phyloP scores from a whole-genome alignment of 768 basidiomycete genomes.

The Mycena latifolia region DNA sequence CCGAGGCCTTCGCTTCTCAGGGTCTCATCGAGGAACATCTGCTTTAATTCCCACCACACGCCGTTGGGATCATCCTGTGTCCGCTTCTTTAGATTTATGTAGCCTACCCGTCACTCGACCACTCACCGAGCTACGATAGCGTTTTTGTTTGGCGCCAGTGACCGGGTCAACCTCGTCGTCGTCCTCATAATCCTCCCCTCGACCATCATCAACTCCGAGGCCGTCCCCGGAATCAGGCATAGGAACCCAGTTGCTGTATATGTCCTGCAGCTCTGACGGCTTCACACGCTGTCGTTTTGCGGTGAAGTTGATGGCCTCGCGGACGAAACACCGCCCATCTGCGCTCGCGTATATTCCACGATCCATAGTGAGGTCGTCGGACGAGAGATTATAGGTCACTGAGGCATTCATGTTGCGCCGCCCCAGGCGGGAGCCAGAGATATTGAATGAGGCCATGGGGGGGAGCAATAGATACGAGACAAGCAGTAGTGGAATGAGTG shows the following conservation, averaged over 20 bases:
- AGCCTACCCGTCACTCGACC: background rate
- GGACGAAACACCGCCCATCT: background rate
- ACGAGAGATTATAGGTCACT: no score
- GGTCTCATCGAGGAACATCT: conserved; percentile 3
- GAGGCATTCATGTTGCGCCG: background rate
- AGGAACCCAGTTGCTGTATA: background rate
- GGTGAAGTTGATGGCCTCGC: background rate
- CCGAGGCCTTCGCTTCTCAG: conserved; percentile 15
- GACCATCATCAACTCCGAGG: background rate
- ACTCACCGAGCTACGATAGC: background rate
- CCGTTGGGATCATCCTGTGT: background rate
- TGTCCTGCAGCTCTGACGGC: background rate
- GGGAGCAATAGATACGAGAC: no score
- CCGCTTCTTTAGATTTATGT: background rate
- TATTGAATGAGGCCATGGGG: no score
- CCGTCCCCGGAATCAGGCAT: background rate
- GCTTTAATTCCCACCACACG: background rate
- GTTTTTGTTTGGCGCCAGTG: background rate
- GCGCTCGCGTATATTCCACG: background rate
- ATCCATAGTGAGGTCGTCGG: background rate
- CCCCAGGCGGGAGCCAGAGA: no score
- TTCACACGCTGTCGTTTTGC: background rate
- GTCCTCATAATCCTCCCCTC: background rate
- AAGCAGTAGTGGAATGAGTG: no score
- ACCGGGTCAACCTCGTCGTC: background rate